Evolutionary conservation across 1,139 yeast species (phyloP).

Genomic region (Yamadazyma dendronema): DNA sequence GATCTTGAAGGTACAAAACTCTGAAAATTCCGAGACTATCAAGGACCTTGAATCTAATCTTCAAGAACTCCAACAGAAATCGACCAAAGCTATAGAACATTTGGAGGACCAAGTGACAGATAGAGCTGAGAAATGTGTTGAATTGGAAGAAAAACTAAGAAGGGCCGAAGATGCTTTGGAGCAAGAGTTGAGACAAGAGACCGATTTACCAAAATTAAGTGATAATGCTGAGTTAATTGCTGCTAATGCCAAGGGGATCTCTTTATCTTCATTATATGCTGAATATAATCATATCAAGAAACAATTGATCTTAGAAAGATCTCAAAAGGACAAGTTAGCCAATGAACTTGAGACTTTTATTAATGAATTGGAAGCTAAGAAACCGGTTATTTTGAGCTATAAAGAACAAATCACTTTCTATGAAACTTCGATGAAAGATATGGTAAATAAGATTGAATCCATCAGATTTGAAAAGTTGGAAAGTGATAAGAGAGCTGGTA

Average conservation of each 20-base stretch:
- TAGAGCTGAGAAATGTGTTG: conserved; percentile 33
- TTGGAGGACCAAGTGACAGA: conserved; percentile 23
- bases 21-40: conserved; percentile 47
- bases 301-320: conserved; percentile 66
- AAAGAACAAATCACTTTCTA: conserved; percentile 51
- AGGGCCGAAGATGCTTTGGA: conserved; percentile 45
- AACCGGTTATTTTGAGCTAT: conserved; percentile 74
- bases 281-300: conserved; percentile 67
- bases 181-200: conserved; percentile 39
- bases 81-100: conserved; percentile 27
- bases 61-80: conserved; percentile 39
- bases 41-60: conserved; percentile 46
- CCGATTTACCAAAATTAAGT: conserved; percentile 38
- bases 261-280: conserved; percentile 65
- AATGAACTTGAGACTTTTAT: conserved; percentile 69
- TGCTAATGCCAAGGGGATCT: conserved; percentile 51
- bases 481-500: conserved; percentile 36
- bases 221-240: conserved; percentile 45
- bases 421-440: conserved; percentile 38
- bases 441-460: conserved; percentile 38
- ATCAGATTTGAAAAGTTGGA: conserved; percentile 39
- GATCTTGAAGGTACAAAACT: conserved; percentile 52
- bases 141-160: conserved; percentile 35
- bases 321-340: conserved; percentile 70
- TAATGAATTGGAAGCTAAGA: conserved; percentile 72